A percentile compares a stretch with the other conserved stretches of the same genome.
Evolutionary conservation across 2,329 filamentous ascomycete genomes (phyloP).

Genomic region (Penicillium olsonii): DNA sequence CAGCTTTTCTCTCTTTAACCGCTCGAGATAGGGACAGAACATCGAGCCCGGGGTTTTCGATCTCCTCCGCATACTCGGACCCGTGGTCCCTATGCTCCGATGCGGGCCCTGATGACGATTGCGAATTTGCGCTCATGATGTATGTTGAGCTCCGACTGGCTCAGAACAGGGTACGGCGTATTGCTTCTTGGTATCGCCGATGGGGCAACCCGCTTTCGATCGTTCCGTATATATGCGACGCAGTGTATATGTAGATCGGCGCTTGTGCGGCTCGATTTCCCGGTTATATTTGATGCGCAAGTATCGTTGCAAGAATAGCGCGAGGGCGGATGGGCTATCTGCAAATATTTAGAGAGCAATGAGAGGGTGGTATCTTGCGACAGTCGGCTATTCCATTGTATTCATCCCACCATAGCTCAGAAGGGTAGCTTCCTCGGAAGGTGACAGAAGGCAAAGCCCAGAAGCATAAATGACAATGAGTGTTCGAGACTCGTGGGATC

Average conservation of each 20-base stretch:
- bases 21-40: conserved; percentile 54
- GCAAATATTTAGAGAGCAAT: not conserved
- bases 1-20: conserved; percentile 70
- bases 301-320: not conserved
- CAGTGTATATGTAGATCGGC: conserved; percentile 5
- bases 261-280: conserved; percentile 12
- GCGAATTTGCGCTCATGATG: conserved; percentile 13
- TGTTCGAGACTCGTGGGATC: conserved; percentile 9
- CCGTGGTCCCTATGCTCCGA: conserved; percentile 17
- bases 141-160: not conserved
- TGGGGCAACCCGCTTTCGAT: not conserved
- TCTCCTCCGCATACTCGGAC: conserved; percentile 18
- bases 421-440: conserved; percentile 5
- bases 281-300: conserved; percentile 1
- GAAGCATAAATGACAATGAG: not conserved
- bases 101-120: conserved; percentile 8
- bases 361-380: conserved; percentile 8
- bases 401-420: conserved; percentile 11
- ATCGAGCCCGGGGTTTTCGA: conserved; percentile 26
- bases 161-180: not conserved
- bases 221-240: conserved; percentile 3
- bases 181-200: not conserved
- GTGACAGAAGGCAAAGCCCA: not conserved
- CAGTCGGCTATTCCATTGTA: conserved; percentile 11
- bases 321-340: not conserved